Conservation (phyloP, 192 early-diverging fungal genomes). For the Coemansia sp. region DNA sequence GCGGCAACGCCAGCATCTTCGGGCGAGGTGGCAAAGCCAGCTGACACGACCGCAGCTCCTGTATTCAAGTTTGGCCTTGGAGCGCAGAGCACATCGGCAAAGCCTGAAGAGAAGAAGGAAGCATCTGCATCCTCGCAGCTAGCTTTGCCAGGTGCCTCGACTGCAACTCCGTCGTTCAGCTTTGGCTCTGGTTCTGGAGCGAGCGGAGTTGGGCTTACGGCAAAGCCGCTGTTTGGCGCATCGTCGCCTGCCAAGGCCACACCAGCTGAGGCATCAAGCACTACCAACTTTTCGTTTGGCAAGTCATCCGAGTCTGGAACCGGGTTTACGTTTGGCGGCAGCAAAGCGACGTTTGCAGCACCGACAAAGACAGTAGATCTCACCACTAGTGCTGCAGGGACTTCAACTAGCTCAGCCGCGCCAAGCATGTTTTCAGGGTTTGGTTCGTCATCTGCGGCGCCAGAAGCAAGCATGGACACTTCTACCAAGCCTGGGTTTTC, state of each 20-base stretch:
- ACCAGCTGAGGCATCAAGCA: background rate
- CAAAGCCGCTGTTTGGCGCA: slow-evolving; percentile 6
- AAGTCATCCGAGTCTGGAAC: slow-evolving; percentile 11
- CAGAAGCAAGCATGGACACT: slow-evolving; percentile 9
- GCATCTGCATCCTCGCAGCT: background rate
- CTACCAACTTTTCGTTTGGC: slow-evolving; percentile 18
- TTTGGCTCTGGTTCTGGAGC: slow-evolving; percentile 5
- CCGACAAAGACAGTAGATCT: slow-evolving; percentile 36
- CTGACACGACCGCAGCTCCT: background rate
- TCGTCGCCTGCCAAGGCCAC: background rate
- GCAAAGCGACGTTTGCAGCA: slow-evolving; percentile 8
- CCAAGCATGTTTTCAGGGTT: slow-evolving; percentile 7
- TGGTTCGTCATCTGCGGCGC: slow-evolving; percentile 8
- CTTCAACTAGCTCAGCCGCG: slow-evolving; percentile 11
- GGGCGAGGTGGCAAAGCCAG: slow-evolving; percentile 1
- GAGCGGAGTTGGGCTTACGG: background rate
- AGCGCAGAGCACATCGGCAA: background rate
- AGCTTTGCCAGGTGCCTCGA: background rate
- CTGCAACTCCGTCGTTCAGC: slow-evolving; percentile 24
- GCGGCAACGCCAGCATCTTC: slow-evolving; percentile 1
- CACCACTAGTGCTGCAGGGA: slow-evolving; percentile 8
- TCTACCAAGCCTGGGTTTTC: slow-evolving; percentile 4
- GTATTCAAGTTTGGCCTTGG: slow-evolving; percentile 23
- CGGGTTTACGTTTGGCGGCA: slow-evolving; percentile 13
- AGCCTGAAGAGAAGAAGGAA: background rate